Evolutionary conservation across 768 basidiomycete genomes (phyloP), one percentile per base, ranked within the genome.

Genomic region (Filobasidium wieringae): DNA sequence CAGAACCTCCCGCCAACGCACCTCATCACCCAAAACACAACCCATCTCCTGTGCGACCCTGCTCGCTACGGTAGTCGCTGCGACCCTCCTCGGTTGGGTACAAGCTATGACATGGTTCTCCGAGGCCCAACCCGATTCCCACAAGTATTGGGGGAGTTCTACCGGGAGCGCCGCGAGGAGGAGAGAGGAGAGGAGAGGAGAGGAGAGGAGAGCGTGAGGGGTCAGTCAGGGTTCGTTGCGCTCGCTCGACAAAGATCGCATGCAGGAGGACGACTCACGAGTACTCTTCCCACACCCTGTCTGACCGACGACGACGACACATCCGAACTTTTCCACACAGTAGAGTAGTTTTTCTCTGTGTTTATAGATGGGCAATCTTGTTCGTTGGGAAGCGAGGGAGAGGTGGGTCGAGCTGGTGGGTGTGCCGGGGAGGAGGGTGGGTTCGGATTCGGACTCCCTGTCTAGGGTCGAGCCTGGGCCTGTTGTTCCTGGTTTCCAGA

Each of bases 261-360:
- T 45, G n/a, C n/a, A 58, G 54, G 39, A 41, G 6, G 43, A 17
- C 1, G 12, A 78, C 86, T 71, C 63, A 93, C 91, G 93, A 63
- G 93, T 99, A 7, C 91, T 93, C 76, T 99, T 97, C 45, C 95
- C 95, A 58, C 88, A 95, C 2, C 95, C 95, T 0, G 95, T 97
- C 67, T 96, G 72, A 19, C 72, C 93, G 8, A 93, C 87, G 5
- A 97, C 84, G 51, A 96, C 88, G 1, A 84, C 79, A 8, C 91
- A 85, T 4, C 85, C 85, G 68, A 85, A 80, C 53, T 80, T 83
- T 75, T 97, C 93, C 26, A 96, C 74, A 58, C 84, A 84, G 66
- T 88, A 86, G 7, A 97, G 74, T 2, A 97, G 76, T 60, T 83
- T 84, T 43, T 88, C 79, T 85, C 92, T 80, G 72, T 99, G 88